These are phyloP conservation scores for Barnettozyma siamensis DNA, from an alignment of 805 yeast species.

Conservation along the genomic window DNA sequence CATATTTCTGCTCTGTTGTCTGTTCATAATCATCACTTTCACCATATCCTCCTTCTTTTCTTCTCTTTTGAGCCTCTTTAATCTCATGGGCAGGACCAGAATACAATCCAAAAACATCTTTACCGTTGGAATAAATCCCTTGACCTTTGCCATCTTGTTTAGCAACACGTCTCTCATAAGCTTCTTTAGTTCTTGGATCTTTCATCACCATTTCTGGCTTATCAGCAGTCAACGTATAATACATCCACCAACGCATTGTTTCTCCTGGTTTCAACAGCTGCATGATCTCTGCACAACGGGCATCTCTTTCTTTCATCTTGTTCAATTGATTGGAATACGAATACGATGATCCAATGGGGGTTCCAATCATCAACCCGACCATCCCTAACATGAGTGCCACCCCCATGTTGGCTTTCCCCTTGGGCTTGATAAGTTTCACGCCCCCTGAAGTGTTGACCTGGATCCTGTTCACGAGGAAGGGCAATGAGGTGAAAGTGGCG, in stretches of 20 bases:
- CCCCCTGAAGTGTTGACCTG: slow-evolving; percentile 7
- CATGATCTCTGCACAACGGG: slow-evolving; percentile 28
- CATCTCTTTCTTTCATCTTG: slow-evolving; percentile 26
- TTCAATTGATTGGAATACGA: slow-evolving; percentile 30
- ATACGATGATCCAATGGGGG: slow-evolving; percentile 27
- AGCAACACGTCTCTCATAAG: slow-evolving; percentile 19
- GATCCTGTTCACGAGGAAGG: slow-evolving; percentile 33
- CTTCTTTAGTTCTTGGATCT: slow-evolving; percentile 44
- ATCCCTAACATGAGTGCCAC: slow-evolving; percentile 38
- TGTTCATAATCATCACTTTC: background rate
- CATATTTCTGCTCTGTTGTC: too few relatives aligned
- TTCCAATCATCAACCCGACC: slow-evolving; percentile 30
- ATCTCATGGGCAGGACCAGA: slow-evolving; percentile 27
- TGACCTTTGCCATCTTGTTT: slow-evolving; percentile 11
- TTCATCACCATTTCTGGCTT: slow-evolving; percentile 48
- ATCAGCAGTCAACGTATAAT: slow-evolving; percentile 44
- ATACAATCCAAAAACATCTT: slow-evolving; percentile 34
- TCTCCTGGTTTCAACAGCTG: slow-evolving; percentile 27
- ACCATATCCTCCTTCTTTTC: background rate
- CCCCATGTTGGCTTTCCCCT: slow-evolving; percentile 34
- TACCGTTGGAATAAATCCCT: slow-evolving; percentile 26
- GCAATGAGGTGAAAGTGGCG: slow-evolving; percentile 36
- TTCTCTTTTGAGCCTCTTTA: slow-evolving; percentile 10
- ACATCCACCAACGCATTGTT: slow-evolving; percentile 42
- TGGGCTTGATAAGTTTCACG: slow-evolving; percentile 25